Conservation (phyloP, 1,139 yeast species). For the Meyerozyma guilliermondii region DNA sequence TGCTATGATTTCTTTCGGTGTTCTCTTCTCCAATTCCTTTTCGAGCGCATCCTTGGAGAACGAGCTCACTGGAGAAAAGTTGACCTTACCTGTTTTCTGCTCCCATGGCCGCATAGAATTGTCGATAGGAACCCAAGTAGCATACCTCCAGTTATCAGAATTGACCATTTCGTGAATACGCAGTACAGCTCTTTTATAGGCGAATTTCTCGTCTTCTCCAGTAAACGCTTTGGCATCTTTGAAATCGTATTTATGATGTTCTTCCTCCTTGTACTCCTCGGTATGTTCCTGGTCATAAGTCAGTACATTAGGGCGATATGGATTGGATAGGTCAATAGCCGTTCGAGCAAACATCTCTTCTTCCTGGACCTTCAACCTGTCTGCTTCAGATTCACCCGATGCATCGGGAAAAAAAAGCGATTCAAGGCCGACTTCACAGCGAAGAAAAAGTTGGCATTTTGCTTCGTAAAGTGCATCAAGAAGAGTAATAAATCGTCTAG, state of each 20-base stretch:
- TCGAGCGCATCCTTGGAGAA: neutral
- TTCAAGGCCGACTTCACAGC: constrained; percentile 47
- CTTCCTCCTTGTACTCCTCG: constrained; percentile 28
- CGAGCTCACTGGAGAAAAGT: neutral
- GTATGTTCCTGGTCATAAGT: constrained; percentile 48
- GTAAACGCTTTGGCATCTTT: constrained; percentile 55
- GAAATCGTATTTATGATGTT: constrained; percentile 26
- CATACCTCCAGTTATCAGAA: constrained; percentile 47
- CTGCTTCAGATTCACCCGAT: constrained; percentile 14
- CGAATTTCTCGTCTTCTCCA: constrained; percentile 76
- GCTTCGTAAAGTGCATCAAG: constrained; percentile 68
- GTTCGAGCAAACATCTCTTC: constrained; percentile 70
- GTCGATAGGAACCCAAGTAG: constrained; percentile 55
- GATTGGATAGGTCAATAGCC: constrained; percentile 52
- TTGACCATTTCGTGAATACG: constrained; percentile 65
- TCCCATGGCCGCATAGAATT: constrained; percentile 62
- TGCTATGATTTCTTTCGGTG: constrained; percentile 10
- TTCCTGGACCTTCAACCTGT: constrained; percentile 46
- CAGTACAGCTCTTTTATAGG: constrained; percentile 67
- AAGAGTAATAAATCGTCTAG: constrained; percentile 60
- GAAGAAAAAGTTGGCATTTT: constrained; percentile 51
- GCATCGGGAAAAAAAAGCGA: constrained; percentile 56
- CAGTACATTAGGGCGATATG: constrained; percentile 67
- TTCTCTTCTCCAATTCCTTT: constrained; percentile 4
- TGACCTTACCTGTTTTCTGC: constrained; percentile 4